Percentiles rank a stretch among this genome's conserved stretches.
Evolutionary conservation across 306 rosid species (phyloP).

Genomic region (Abrus pulchellus): DNA sequence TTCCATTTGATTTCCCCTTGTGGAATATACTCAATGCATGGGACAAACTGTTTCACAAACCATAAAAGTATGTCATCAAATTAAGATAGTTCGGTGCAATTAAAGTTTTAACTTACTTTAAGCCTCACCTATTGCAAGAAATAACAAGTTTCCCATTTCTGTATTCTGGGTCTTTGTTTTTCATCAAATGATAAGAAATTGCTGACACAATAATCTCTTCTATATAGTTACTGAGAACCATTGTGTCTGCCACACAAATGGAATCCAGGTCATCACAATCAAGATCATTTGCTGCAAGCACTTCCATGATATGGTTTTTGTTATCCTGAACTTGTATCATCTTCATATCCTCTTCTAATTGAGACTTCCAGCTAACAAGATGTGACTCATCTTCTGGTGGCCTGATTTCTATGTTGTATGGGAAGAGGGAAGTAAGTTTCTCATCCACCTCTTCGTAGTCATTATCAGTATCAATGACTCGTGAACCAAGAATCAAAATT

Average conservation of each 20-base stretch:
- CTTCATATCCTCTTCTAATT: constrained; percentile 90
- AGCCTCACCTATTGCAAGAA: constrained; percentile 72
- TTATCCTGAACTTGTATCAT: constrained; percentile 92
- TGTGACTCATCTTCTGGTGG: constrained; percentile 89
- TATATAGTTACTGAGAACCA: constrained; percentile 82
- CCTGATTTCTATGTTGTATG: constrained; percentile 81
- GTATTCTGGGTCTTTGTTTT: constrained; percentile 89
- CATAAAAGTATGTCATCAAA: constrained; percentile 38
- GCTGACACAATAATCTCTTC: constrained; percentile 98
- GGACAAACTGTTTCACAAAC: constrained; percentile 74
- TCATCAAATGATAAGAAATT: constrained; percentile 88
- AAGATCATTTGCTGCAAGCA: constrained; percentile 91
- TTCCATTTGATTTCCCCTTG: constrained; percentile 65
- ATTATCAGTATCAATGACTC: constrained; percentile 63
- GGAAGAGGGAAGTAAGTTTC: constrained; percentile 72
- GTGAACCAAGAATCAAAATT: constrained; percentile 86
- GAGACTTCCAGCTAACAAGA: constrained; percentile 91
- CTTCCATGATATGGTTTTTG: constrained; percentile 90
- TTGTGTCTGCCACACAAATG: constrained; percentile 79
- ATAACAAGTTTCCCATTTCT: constrained; percentile 89
- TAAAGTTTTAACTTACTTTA: neutral
- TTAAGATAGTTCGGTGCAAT: neutral
- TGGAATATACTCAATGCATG: constrained; percentile 86
- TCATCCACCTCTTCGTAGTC: constrained; percentile 74
- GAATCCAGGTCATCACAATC: constrained; percentile 89